Percentiles rank a stretch among this genome's conserved stretches.
These are phyloP conservation scores for Spinacia oleracea DNA, from an alignment of 179 eudicot genomes.

Conservation along the genomic window DNA sequence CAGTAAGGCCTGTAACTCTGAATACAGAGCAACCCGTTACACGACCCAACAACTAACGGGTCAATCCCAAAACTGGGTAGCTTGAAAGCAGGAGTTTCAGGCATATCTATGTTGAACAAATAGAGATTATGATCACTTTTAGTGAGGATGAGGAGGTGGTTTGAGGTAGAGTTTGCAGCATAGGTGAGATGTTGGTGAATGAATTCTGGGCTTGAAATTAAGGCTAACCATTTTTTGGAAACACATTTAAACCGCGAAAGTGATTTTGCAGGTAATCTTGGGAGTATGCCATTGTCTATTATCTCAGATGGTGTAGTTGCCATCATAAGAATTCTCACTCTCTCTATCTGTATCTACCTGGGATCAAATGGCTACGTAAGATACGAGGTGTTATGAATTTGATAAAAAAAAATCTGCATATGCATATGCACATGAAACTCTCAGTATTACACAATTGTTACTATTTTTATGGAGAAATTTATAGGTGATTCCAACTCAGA, in stretches of 20 bases:
- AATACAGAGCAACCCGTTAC: conserved; percentile 23
- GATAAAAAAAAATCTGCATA: background rate
- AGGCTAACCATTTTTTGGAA: conserved; percentile 18
- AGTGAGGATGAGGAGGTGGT: conserved; percentile 12
- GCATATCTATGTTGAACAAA: background rate
- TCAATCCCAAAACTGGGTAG: background rate
- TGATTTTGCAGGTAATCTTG: conserved; percentile 25
- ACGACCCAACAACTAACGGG: conserved; percentile 3
- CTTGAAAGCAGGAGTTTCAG: background rate
- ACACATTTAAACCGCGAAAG: conserved; percentile 24
- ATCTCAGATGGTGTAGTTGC: conserved; percentile 10
- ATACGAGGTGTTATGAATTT: too few species aligned
- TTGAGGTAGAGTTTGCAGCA: background rate
- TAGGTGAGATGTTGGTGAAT: conserved; percentile 11
- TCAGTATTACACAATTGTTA: background rate
- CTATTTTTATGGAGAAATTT: background rate
- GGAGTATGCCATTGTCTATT: background rate
- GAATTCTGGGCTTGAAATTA: conserved; percentile 25
- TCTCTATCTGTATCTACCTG: background rate
- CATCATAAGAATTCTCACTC: background rate
- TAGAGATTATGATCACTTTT: background rate
- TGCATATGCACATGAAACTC: background rate
- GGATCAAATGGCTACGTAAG: background rate
- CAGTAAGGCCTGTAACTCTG: background rate
- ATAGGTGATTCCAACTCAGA: too few species aligned